phyloP scores from a whole-genome alignment of 768 basidiomycete genomes.

The Kwoniella dendrophila region DNA sequence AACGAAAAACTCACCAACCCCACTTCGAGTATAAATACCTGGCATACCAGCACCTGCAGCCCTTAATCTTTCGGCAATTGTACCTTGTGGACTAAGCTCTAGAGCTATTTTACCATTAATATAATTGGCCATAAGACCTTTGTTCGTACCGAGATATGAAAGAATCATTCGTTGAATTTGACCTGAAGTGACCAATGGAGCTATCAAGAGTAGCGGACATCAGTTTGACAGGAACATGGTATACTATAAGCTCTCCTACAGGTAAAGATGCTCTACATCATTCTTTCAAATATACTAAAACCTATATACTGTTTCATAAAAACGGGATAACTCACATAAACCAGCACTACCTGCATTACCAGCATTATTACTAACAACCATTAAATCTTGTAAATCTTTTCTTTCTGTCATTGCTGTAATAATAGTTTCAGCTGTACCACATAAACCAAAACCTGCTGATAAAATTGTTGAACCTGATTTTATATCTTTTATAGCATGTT shows the following conservation, averaged over 20 bases:
- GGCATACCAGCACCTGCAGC: conserved; percentile 51
- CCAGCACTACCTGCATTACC: conserved; percentile 45
- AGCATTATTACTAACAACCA: conserved; percentile 52
- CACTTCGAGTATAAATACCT: conserved; percentile 49
- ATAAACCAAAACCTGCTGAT: conserved; percentile 52
- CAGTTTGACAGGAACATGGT: not conserved
- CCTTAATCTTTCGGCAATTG: conserved; percentile 49
- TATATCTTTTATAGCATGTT: conserved; percentile 46
- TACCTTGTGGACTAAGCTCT: conserved; percentile 52
- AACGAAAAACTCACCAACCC: conserved; percentile 47
- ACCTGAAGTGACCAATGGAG: conserved; percentile 40
- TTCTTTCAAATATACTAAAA: too few relatives aligned
- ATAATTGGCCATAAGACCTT: conserved; percentile 47
- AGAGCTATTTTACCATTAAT: conserved; percentile 43
- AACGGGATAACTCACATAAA: conserved; percentile 32
- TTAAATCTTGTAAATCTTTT: conserved; percentile 42
- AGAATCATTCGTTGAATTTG: conserved; percentile 46
- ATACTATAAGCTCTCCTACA: not conserved
- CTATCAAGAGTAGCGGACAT: conserved; percentile 10
- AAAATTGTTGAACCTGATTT: conserved; percentile 41
- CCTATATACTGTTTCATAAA: not conserved
- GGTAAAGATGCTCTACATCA: conserved; percentile 1
- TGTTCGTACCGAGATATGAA: conserved; percentile 52
- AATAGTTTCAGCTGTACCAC: conserved; percentile 53
- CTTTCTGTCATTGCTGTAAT: conserved; percentile 41